Conservation (phyloP, 768 basidiomycete species). For the Porpolomopsis calyptriformis region DNA sequence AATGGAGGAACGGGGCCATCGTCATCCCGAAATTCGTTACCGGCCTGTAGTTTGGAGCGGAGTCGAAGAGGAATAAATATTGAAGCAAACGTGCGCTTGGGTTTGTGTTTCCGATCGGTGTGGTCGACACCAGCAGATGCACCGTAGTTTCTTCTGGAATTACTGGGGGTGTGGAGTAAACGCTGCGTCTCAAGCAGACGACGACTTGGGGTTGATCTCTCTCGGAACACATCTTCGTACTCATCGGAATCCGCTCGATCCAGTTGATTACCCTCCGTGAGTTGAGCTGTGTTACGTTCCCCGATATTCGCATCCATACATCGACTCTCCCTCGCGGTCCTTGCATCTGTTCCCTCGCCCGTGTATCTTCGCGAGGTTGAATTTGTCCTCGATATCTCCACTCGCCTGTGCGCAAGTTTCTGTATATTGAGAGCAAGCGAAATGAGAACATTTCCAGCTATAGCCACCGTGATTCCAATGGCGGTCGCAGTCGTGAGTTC, state of each 20-base stretch:
- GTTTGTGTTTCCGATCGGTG: not conserved
- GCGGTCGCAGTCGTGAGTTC: conserved; percentile 43
- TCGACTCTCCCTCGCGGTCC: not conserved
- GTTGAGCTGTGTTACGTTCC: not conserved
- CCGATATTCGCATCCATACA: not conserved
- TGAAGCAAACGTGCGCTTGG: conserved; percentile 23
- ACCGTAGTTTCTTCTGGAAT: conserved; percentile 1
- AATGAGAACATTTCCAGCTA: conserved; percentile 80
- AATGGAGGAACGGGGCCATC: conserved; percentile 20
- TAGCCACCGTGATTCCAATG: conserved; percentile 75
- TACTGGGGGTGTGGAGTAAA: conserved; percentile 6
- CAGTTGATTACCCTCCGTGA: conserved; percentile 20
- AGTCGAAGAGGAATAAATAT: conserved; percentile 26
- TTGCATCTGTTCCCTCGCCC: not conserved
- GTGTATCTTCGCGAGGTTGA: not conserved
- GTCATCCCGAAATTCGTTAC: conserved; percentile 8
- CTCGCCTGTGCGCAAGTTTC: conserved; percentile 77
- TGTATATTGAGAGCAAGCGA: conserved; percentile 87
- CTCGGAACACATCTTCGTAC: not conserved
- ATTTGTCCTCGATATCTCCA: conserved; percentile 27
- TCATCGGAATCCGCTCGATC: conserved; percentile 7
- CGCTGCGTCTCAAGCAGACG: not conserved
- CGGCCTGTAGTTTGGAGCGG: conserved; percentile 7
- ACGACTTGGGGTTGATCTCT: conserved; percentile 1
- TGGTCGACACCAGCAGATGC: not conserved